Conservation (phyloP, 2,329 filamentous ascomycete genomes). For the Clonostachys solani region DNA sequence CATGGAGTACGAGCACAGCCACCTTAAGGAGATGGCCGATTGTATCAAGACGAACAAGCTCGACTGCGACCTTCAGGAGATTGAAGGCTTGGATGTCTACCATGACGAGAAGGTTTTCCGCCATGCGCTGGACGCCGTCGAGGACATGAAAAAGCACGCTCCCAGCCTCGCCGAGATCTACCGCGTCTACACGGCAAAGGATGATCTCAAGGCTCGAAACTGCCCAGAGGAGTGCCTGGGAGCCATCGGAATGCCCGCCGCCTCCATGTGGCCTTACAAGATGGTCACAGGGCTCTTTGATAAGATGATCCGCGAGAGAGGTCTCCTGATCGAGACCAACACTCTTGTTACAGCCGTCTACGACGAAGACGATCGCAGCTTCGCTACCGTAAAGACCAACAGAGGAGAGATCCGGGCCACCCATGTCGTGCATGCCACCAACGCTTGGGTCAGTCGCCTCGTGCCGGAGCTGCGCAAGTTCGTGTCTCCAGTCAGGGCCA, state of each 20-base stretch:
- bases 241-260: too few relatives aligned
- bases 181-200: too few relatives aligned
- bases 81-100: constrained; percentile 42
- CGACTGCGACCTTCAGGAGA: constrained; percentile 33
- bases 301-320: constrained; percentile 27
- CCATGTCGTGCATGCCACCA: constrained; percentile 14
- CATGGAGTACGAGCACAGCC: constrained; percentile 35
- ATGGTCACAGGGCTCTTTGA: constrained; percentile 42
- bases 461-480: too few relatives aligned
- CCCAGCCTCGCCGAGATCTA: constrained; percentile 18
- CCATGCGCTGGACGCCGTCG: constrained; percentile 7
- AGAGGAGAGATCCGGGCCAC: constrained; percentile 9
- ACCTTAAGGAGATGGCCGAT: constrained; percentile 29
- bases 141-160: too few relatives aligned
- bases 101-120: constrained; percentile 28
- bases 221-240: too few relatives aligned
- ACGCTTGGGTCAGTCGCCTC: constrained; percentile 6
- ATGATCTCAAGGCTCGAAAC: too few relatives aligned
- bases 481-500: too few relatives aligned
- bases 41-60: constrained; percentile 26
- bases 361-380: not conserved
- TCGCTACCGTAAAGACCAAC: constrained; percentile 4
- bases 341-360: constrained; percentile 26
- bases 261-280: constrained; percentile 42
- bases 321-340: constrained; percentile 29